A percentile compares a stretch with the other conserved stretches of the same genome.
Evolutionary conservation across 768 basidiomycete species (phyloP).

Genomic region (Lepiota subincarnata): DNA sequence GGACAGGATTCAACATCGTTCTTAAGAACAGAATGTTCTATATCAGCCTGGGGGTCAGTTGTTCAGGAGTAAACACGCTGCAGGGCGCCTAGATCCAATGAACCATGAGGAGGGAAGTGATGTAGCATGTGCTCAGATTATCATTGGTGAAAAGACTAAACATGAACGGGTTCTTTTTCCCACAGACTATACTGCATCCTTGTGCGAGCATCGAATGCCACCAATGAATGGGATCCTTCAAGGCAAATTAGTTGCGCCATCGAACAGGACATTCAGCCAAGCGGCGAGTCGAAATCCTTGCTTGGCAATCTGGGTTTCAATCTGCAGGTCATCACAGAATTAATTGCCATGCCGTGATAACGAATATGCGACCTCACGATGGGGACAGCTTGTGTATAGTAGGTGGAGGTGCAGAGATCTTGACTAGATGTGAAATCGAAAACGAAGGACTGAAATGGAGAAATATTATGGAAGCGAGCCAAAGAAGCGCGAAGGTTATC

Average conservation of each 20-base stretch:
- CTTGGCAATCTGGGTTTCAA: constrained; percentile 43
- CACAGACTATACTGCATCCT: background rate
- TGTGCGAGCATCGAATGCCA: background rate
- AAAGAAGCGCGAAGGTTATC: background rate
- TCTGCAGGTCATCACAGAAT: constrained; percentile 20
- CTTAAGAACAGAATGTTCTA: too few species aligned
- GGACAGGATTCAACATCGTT: too few species aligned
- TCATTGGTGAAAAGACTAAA: too few species aligned
- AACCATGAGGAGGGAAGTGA: background rate
- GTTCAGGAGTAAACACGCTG: too few species aligned
- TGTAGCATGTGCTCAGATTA: background rate
- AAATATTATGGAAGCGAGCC: background rate
- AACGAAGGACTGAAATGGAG: constrained; percentile 32
- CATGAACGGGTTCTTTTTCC: background rate
- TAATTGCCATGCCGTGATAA: background rate
- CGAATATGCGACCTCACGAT: constrained; percentile 23
- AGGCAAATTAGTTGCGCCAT: constrained; percentile 32
- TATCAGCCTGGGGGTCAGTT: too few species aligned
- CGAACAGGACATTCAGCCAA: constrained; percentile 48
- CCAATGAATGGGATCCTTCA: constrained; percentile 17
- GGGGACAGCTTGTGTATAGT: constrained; percentile 31
- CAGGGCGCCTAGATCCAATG: too few species aligned
- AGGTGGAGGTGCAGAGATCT: constrained; percentile 43
- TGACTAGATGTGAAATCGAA: constrained; percentile 35
- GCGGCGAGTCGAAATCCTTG: constrained; percentile 46